Conservation (phyloP, 148 eudicot species). For the Rhododendron simsii region DNA sequence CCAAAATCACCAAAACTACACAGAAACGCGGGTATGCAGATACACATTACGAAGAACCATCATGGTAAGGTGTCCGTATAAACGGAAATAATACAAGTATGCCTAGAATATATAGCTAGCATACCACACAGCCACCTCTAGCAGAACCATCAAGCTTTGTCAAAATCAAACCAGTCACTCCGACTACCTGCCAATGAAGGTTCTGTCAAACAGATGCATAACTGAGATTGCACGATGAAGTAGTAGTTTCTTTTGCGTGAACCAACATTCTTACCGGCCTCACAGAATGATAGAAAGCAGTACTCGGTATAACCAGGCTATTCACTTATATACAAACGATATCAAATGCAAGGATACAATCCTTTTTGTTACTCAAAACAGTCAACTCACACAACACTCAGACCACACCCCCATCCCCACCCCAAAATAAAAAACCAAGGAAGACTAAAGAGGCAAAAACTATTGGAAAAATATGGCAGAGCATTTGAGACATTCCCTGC, state of each 20-base stretch:
- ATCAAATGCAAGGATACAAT: not conserved
- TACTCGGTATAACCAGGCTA: not conserved
- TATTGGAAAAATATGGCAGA: not conserved
- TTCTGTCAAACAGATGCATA: conserved; percentile 9
- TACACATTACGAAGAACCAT: not conserved
- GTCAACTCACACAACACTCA: not conserved
- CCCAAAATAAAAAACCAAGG: not conserved
- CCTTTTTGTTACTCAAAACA: not conserved
- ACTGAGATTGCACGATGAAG: not conserved
- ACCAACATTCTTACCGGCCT: not conserved
- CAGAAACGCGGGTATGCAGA: not conserved
- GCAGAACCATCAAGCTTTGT: conserved; percentile 99
- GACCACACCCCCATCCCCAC: not conserved
- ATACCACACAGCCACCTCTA: conserved; percentile 99
- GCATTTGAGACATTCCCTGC: not conserved
- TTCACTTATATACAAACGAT: not conserved
- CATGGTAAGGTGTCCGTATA: not conserved
- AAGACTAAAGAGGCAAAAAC: not conserved
- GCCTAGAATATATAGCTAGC: not conserved
- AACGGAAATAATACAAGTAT: conserved; percentile 2
- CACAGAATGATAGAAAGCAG: not conserved
- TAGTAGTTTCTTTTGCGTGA: not conserved
- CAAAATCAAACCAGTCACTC: conserved; percentile 86
- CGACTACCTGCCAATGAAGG: conserved; percentile 63
- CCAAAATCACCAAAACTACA: not conserved